Evolutionary conservation across 2,329 filamentous ascomycete genomes (phyloP).

Genomic region (Microdochium bolleyi): DNA sequence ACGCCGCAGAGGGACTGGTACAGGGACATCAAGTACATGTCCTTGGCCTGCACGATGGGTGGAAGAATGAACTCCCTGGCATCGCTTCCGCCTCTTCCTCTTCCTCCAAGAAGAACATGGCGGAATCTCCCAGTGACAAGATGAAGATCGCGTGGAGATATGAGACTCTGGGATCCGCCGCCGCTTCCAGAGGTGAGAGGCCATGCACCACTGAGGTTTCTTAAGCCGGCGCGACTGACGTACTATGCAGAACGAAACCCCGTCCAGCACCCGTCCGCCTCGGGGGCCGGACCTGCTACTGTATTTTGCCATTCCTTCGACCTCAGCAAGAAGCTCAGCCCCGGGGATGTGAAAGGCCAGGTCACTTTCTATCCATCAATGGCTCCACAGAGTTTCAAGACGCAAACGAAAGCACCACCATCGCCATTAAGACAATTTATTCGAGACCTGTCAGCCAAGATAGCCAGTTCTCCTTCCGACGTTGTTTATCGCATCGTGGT

Average conservation of each 20-base stretch:
- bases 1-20: constrained; percentile 84
- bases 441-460: constrained; percentile 42
- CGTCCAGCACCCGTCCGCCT: constrained; percentile 9
- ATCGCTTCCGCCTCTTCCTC: constrained; percentile 29
- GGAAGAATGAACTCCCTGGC: constrained; percentile 79
- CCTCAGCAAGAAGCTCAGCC: constrained; percentile 55
- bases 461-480: constrained; percentile 48
- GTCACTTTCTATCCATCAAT: constrained; percentile 41
- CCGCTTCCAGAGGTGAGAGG: constrained; percentile 55
- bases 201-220: neutral
- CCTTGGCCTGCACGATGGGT: constrained; percentile 69
- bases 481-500: constrained; percentile 74
- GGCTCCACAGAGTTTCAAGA: constrained; percentile 8
- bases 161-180: constrained; percentile 70
- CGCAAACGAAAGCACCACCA: constrained; percentile 10
- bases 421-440: constrained; percentile 61
- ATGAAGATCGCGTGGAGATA: constrained; percentile 99
- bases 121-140: constrained; percentile 49
- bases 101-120: constrained; percentile 5
- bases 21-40: constrained; percentile 88
- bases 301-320: constrained; percentile 69
- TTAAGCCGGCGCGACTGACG: constrained; percentile 5
- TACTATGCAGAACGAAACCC: constrained; percentile 14
- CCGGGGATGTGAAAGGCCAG: constrained; percentile 38
- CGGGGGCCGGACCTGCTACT: constrained; percentile 11